A percentile compares a stretch with the other conserved stretches of the same genome.
These are phyloP conservation scores for Lantana camara DNA, from an alignment of 257 asterid species.

Conservation along the genomic window DNA sequence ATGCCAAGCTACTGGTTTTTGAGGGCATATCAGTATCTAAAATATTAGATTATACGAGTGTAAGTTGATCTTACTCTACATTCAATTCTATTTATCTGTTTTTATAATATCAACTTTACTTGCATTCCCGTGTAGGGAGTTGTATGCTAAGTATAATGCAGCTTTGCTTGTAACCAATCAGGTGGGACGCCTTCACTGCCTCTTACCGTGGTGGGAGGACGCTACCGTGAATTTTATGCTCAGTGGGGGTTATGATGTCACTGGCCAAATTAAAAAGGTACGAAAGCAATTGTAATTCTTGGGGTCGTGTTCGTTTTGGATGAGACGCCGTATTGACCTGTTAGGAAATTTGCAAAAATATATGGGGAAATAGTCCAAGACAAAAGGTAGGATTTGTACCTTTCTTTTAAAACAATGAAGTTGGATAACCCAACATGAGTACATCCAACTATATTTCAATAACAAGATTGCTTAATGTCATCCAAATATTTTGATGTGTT, in stretches of 20 bases:
- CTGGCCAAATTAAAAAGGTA: slow-evolving; percentile 56
- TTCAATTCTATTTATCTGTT: not conserved
- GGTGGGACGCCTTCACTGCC: slow-evolving; percentile 85
- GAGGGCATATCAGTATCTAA: slow-evolving; percentile 52
- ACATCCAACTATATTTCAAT: too few relatives aligned
- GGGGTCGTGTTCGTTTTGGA: too few relatives aligned
- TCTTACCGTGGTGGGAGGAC: slow-evolving; percentile 89
- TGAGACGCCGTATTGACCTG: too few relatives aligned
- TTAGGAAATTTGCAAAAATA: too few relatives aligned
- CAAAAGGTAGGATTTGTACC: too few relatives aligned
- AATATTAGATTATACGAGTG: slow-evolving; percentile 62
- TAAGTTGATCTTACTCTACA: slow-evolving; percentile 32
- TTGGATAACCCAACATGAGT: too few relatives aligned
- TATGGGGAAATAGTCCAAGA: too few relatives aligned
- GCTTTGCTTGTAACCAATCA: slow-evolving; percentile 30
- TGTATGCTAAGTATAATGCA: slow-evolving; percentile 1
- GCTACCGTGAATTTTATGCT: slow-evolving; percentile 70
- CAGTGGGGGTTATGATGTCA: slow-evolving; percentile 75
- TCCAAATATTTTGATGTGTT: not conserved
- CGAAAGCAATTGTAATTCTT: too few relatives aligned
- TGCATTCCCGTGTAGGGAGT: not conserved
- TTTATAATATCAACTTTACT: not conserved
- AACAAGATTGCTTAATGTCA: too few relatives aligned
- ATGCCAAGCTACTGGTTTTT: slow-evolving; percentile 58
- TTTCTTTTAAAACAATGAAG: too few relatives aligned